These are phyloP conservation scores for Iodosphaeria phyllophila DNA, from an alignment of 2,329 filamentous ascomycete species.

Conservation along the genomic window DNA sequence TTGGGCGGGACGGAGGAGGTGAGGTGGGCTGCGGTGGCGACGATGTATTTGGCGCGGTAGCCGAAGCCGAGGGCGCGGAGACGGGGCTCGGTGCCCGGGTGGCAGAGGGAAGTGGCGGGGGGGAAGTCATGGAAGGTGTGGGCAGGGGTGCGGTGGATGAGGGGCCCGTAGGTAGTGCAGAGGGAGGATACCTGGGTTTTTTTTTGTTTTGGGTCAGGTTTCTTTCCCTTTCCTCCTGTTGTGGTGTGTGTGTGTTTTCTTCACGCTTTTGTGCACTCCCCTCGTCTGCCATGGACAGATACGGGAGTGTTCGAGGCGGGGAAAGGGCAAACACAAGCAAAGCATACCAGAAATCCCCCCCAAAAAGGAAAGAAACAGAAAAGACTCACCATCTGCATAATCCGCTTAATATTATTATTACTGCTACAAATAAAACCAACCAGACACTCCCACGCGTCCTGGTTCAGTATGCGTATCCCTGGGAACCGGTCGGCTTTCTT, in stretches of 20 bases:
- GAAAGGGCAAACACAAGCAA: too few relatives aligned
- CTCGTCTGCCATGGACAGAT: too few relatives aligned
- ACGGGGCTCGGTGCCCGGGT: slow-evolving; percentile 56
- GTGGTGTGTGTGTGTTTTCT: too few relatives aligned
- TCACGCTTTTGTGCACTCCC: too few relatives aligned
- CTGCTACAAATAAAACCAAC: slow-evolving; percentile 95
- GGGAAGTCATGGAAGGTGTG: slow-evolving; percentile 80
- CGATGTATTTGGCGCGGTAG: slow-evolving; percentile 85
- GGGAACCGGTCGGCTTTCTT: slow-evolving; percentile 73
- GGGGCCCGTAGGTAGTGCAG: slow-evolving; percentile 65
- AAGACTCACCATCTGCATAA: slow-evolving; percentile 68
- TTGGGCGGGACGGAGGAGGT: slow-evolving; percentile 42
- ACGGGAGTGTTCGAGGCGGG: too few relatives aligned
- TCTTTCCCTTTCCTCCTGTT: too few relatives aligned
- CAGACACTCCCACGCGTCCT: slow-evolving; percentile 91
- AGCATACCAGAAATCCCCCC: too few relatives aligned
- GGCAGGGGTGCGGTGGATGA: slow-evolving; percentile 51
- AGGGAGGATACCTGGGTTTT: slow-evolving; percentile 66
- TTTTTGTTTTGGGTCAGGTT: too few relatives aligned
- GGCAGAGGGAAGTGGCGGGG: slow-evolving; percentile 51
- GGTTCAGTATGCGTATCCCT: slow-evolving; percentile 78
- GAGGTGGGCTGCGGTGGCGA: slow-evolving; percentile 64
- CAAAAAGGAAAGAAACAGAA: too few relatives aligned
- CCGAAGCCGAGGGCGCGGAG: slow-evolving; percentile 78
- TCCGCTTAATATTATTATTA: slow-evolving; percentile 93